Base-by-base conservation (phyloP, 2,329 filamentous ascomycete species). In the Xylariaceae sp. region DNA sequence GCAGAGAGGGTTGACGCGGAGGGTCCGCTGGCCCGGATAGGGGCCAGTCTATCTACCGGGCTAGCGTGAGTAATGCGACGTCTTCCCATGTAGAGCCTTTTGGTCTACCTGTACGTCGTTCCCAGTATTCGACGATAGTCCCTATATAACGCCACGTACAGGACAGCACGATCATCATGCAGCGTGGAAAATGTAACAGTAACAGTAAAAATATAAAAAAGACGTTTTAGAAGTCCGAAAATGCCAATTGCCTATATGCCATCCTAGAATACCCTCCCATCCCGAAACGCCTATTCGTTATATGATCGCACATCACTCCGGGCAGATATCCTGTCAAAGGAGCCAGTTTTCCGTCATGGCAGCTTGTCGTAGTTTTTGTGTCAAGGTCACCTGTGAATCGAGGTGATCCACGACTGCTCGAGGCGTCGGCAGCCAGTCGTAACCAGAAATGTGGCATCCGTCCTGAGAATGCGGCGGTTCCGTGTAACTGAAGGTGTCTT, bases 401-500 rank as follows among this genome's bases (percentile, higher is more conserved):
- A 63, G 57, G 6, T 57, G 51, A 26, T 60, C 50, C 34, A 62
- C 57, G 12, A 65, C 47, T 34, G 66, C 55, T 26, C 63, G 58
- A 15, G 65, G 64, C 21, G 54, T 63, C 37, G 48, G 53, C 50
- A 60, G 49, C 66, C 66, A 68, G 59, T 68, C 65, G 37, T 66
- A 68, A 5, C 62, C 62, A 12, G 53, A 40, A 2, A 56, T 55
- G 30, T 29, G 53, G 57, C 58, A 58, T 58, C 58, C 54, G 10
- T 55, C 47, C 10, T 41, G 49, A 8, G 56, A 30, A 43, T 56
- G 47, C 13, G 44, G 55, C 37, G 47, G 56, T 9, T 45, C 47
- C 2, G 39, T 50, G 51, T 64, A 65, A 26, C 55, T 49, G 37
- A 63, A 62, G 40, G 60, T 43, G 62, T 70, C 65, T 68, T 77